phyloP scores from a whole-genome alignment of 441 rosid species.

The Jatropha podagrica region DNA sequence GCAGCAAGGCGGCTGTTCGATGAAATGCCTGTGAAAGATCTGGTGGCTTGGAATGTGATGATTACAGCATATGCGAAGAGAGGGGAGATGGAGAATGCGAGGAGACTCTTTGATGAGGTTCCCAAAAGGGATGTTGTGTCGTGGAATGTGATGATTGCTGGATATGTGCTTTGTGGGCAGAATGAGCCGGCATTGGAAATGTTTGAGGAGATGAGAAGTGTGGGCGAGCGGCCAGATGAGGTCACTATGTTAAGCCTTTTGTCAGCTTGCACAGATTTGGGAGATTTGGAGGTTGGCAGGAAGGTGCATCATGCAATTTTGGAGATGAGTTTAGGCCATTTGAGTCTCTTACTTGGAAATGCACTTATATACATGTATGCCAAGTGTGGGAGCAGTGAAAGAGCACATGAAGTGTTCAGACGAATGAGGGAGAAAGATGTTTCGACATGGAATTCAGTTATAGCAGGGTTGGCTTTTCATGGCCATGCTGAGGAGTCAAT shows the following conservation, averaged over 20 bases:
- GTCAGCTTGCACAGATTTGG: slow-evolving; percentile 61
- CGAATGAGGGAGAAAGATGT: slow-evolving; percentile 45
- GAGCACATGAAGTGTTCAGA: slow-evolving; percentile 56
- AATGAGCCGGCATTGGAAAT: slow-evolving; percentile 51
- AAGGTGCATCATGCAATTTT: slow-evolving; percentile 46
- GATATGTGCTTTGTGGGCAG: slow-evolving; percentile 49
- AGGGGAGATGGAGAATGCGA: slow-evolving; percentile 61
- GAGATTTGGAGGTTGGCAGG: slow-evolving; percentile 55
- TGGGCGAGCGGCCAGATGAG: slow-evolving; percentile 57
- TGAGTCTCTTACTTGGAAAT: slow-evolving; percentile 54
- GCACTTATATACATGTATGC: slow-evolving; percentile 83
- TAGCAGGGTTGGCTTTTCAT: slow-evolving; percentile 72
- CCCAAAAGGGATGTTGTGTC: slow-evolving; percentile 66
- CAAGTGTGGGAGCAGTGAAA: slow-evolving; percentile 66
- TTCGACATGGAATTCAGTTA: slow-evolving; percentile 82
- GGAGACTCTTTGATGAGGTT: slow-evolving; percentile 54
- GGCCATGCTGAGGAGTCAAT: slow-evolving; percentile 62
- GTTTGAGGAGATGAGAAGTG: slow-evolving; percentile 56
- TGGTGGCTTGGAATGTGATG: slow-evolving; percentile 75
- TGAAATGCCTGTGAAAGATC: slow-evolving; percentile 60
- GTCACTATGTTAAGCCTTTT: slow-evolving; percentile 77
- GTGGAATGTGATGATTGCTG: slow-evolving; percentile 77
- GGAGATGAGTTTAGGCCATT: slow-evolving; percentile 37
- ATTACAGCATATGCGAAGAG: slow-evolving; percentile 63
- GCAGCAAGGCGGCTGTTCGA: slow-evolving; percentile 55